Conservation (phyloP, 2,329 filamentous ascomycete species). For the Ophiostoma sp. region DNA sequence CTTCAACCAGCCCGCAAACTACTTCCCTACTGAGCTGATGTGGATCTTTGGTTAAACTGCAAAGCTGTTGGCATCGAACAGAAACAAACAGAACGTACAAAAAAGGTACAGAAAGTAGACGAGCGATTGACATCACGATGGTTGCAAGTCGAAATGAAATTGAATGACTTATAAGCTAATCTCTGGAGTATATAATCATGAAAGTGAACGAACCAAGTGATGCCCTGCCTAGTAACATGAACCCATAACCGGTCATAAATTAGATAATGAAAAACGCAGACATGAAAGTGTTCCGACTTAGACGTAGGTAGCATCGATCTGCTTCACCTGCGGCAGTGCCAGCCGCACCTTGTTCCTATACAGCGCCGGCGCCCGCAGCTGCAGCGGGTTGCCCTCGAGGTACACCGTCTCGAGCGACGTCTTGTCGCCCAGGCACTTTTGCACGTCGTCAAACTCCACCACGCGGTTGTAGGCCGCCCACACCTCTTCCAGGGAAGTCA, state of each 20-base stretch:
- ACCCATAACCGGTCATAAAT: not conserved
- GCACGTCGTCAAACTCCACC: constrained; percentile 72
- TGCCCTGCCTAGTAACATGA: too few relatives aligned
- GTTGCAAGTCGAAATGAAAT: not conserved
- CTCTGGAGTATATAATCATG: not conserved
- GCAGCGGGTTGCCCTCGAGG: constrained; percentile 90
- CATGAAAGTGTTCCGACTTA: not conserved
- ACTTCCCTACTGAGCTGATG: constrained; percentile 52
- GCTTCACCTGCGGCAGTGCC: constrained; percentile 77
- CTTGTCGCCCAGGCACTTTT: constrained; percentile 71
- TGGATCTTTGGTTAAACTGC: constrained; percentile 50
- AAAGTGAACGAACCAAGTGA: too few relatives aligned
- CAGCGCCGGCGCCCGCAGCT: constrained; percentile 69
- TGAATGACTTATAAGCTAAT: not conserved
- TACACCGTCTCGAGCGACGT: constrained; percentile 81
- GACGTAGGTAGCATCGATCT: constrained; percentile 76
- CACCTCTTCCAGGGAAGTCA: constrained; percentile 74
- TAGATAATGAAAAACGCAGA: not conserved
- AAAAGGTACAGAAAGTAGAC: too few relatives aligned
- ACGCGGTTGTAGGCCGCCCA: constrained; percentile 92
- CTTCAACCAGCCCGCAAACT: constrained; percentile 54
- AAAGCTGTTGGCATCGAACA: not conserved
- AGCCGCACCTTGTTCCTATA: constrained; percentile 92
- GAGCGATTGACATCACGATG: not conserved
- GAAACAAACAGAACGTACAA: not conserved